phyloP scores from a whole-genome alignment of 345 rosid genomes.

The Eucalyptus pumila region DNA sequence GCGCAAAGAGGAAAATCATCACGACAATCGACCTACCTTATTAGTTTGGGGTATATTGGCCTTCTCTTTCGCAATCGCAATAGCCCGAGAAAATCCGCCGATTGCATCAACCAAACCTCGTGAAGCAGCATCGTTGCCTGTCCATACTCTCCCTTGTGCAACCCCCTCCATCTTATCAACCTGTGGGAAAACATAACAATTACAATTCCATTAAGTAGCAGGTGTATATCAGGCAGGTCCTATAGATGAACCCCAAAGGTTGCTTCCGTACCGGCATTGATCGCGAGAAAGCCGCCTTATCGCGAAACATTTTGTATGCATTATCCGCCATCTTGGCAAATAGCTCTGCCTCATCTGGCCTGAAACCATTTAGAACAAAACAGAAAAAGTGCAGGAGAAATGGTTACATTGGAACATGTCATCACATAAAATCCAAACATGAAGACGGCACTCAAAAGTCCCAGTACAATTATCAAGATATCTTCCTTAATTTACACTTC shows the following conservation, averaged over 20 bases:
- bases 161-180: constrained; percentile 85
- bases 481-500: background rate
- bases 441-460: background rate
- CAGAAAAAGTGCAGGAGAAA: background rate
- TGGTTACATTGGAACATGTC: background rate
- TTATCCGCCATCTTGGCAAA: constrained; percentile 77
- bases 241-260: background rate
- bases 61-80: constrained; percentile 83
- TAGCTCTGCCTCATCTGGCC: constrained; percentile 89
- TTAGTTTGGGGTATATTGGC: constrained; percentile 65
- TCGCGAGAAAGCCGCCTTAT: constrained; percentile 92
- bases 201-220: background rate
- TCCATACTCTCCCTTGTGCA: constrained; percentile 99
- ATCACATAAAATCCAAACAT: background rate
- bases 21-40: constrained; percentile 20
- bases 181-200: constrained; percentile 15
- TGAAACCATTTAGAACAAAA: constrained; percentile 2
- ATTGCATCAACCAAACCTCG: constrained; percentile 81
- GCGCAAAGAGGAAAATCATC: background rate
- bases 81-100: constrained; percentile 79
- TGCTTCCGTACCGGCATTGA: constrained; percentile 55
- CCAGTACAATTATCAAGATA: background rate
- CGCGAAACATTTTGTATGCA: constrained; percentile 73
- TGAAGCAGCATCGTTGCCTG: constrained; percentile 81
- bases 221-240: background rate